A percentile compares a stretch with the other conserved stretches of the same genome.
These are phyloP conservation scores for Smithsoniella earleae DNA, from an alignment of 163 green algal species.

Conservation along the genomic window DNA sequence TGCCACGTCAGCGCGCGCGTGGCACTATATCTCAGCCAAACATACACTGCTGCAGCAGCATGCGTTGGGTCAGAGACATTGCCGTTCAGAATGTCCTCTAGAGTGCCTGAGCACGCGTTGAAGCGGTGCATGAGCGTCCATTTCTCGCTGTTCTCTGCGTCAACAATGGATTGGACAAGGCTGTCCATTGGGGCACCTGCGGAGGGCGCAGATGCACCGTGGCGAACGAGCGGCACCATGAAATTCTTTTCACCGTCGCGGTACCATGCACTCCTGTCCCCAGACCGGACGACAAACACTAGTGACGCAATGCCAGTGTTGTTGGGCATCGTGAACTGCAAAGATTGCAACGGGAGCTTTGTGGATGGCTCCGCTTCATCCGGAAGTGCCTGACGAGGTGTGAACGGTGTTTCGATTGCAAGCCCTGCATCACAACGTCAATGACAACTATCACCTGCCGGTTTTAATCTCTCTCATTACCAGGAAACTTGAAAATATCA, in stretches of 20 bases:
- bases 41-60: conserved; percentile 61
- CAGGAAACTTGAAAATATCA: too few relatives aligned
- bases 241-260: conserved; percentile 72
- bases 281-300: conserved; percentile 65
- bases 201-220: background rate
- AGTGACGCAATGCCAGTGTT: conserved; percentile 45
- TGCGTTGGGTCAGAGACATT: conserved; percentile 39
- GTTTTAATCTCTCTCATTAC: too few relatives aligned
- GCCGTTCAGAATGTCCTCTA: conserved; percentile 51
- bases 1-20: conserved; percentile 92
- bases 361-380: background rate
- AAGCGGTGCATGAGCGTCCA: conserved; percentile 97
- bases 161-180: conserved; percentile 59
- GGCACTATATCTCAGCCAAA: conserved; percentile 81
- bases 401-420: conserved; percentile 52
- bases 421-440: background rate
- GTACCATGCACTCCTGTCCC: conserved; percentile 65
- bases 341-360: background rate
- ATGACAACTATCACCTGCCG: too few relatives aligned
- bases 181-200: conserved; percentile 37
- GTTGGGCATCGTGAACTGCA: conserved; percentile 18
- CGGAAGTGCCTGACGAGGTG: conserved; percentile 19
- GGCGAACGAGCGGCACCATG: conserved; percentile 49
- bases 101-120: conserved; percentile 76
- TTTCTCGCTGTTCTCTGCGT: conserved; percentile 59